phyloP scores from a whole-genome alignment of 2,329 filamentous ascomycete genomes.

The Alternaria ventricosa region DNA sequence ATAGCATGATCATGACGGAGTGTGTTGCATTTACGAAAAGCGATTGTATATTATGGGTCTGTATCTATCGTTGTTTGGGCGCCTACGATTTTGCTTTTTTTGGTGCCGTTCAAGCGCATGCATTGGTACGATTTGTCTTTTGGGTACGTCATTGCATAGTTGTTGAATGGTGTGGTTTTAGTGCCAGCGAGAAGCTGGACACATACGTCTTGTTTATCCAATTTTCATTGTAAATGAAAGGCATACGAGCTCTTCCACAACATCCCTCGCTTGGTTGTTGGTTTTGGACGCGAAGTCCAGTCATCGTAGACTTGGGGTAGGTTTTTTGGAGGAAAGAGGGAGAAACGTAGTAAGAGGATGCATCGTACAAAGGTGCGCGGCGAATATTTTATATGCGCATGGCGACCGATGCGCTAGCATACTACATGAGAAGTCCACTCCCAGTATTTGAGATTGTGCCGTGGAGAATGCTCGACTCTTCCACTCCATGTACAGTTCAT shows the following conservation, averaged over 20 bases:
- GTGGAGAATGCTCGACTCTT: background rate
- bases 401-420: background rate
- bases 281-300: no score
- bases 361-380: accelerated
- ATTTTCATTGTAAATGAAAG: background rate
- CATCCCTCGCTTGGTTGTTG: no score
- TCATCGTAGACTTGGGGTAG: no score
- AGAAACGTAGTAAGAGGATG: no score
- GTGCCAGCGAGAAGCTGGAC: background rate
- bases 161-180: background rate
- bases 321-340: no score
- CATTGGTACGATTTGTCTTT: background rate
- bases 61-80: background rate
- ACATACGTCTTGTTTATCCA: background rate
- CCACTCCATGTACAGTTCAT: background rate
- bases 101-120: background rate
- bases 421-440: background rate
- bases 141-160: background rate
- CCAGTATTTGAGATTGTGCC: accelerated
- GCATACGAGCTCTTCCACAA: background rate
- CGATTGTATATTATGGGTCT: background rate
- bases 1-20: background rate
- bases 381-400: background rate
- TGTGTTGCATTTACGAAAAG: background rate
- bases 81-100: background rate